Evolutionary conservation across 2,329 filamentous ascomycete species (phyloP).

Genomic region (Ascomycota sp.): DNA sequence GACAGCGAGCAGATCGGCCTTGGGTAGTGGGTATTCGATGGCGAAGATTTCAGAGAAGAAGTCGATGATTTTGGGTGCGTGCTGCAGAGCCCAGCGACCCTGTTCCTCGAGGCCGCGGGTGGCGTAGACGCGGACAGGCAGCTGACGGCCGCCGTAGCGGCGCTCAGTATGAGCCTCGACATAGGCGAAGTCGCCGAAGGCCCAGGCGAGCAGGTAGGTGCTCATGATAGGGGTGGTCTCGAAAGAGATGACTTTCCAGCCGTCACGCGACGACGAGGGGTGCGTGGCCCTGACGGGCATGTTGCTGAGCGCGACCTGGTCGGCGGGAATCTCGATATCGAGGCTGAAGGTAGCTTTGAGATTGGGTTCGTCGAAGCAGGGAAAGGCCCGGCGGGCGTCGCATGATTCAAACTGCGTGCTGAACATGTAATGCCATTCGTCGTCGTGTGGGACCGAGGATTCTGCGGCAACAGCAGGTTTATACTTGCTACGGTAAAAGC

Average conservation of each 20-base stretch:
- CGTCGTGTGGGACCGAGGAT: slow-evolving; percentile 56
- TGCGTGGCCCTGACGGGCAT: slow-evolving; percentile 69
- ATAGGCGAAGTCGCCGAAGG: slow-evolving; percentile 91
- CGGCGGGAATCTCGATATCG: slow-evolving; percentile 72
- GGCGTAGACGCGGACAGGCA: slow-evolving; percentile 90
- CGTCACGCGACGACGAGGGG: slow-evolving; percentile 25
- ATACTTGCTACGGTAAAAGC: slow-evolving; percentile 89
- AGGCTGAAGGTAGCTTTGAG: slow-evolving; percentile 94
- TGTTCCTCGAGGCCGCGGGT: slow-evolving; percentile 88
- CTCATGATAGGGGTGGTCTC: slow-evolving; percentile 79
- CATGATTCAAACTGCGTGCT: slow-evolving; percentile 97
- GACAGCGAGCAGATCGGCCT: slow-evolving; percentile 76
- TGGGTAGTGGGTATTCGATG: slow-evolving; percentile 83
- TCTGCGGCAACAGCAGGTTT: slow-evolving; percentile 56
- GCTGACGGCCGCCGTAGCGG: slow-evolving; percentile 73
- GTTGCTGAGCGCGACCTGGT: slow-evolving; percentile 79
- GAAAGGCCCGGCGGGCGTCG: slow-evolving; percentile 85
- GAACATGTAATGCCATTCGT: slow-evolving; percentile 53
- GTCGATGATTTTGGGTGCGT: slow-evolving; percentile 84
- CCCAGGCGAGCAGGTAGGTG: slow-evolving; percentile 82
- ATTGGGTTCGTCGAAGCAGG: slow-evolving; percentile 95
- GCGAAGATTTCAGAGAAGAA: slow-evolving; percentile 91
- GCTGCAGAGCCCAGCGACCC: slow-evolving; percentile 72
- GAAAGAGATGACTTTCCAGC: slow-evolving; percentile 58
- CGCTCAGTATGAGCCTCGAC: slow-evolving; percentile 79